Base-by-base conservation (phyloP, 345 rosid species). In the Syzygium aqueum region DNA sequence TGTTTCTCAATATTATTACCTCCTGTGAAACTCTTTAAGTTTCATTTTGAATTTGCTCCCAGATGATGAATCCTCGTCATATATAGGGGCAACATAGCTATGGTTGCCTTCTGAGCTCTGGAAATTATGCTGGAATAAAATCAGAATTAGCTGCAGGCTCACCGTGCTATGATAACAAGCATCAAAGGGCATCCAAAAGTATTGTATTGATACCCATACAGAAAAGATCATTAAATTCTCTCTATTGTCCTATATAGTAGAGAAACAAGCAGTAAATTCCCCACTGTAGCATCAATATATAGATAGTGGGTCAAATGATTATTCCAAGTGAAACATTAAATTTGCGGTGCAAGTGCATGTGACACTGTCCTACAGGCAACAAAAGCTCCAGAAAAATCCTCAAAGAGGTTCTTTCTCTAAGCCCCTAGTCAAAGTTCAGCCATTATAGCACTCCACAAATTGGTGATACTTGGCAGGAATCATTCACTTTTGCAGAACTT, bases 21-120 rank as follows among this genome's bases (percentile, higher is more conserved):
- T 97, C 90, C 85, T 92, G 87, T 92, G 98, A 77, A 97, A 92
- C 91, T 97, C 99, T 88, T 94, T 94, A 80, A 97, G 93, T 89
- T 92, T 95, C 96, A 95, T 93, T 91, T 92, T 95, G 61, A 97
- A 92, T 92, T 93, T 92, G 91, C 91, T 97, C 90, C 96, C 98
- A 49, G 98, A 92, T n/a, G 95, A 86, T 63, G 91, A 86, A 59
- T 92, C 96, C 50, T 80, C 88, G 25, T 92, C 89, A 84, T 90
- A 94, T 52, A 92, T 85, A 37, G 95, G 93, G 88, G 95, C 95
- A 88, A 95, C 87, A 87, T 96, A 97, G 73, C 94, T 88, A 87
- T 87, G 92, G 88, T 92, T 93, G 87, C 84, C 93, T 84, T 95
- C 98, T 88, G 91, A 94, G 51, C 84, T 94, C 97, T 95, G 91